These are phyloP conservation scores for Pseudopediastrum boryanum DNA, from an alignment of 139 green algal species.

Conservation along the genomic window DNA sequence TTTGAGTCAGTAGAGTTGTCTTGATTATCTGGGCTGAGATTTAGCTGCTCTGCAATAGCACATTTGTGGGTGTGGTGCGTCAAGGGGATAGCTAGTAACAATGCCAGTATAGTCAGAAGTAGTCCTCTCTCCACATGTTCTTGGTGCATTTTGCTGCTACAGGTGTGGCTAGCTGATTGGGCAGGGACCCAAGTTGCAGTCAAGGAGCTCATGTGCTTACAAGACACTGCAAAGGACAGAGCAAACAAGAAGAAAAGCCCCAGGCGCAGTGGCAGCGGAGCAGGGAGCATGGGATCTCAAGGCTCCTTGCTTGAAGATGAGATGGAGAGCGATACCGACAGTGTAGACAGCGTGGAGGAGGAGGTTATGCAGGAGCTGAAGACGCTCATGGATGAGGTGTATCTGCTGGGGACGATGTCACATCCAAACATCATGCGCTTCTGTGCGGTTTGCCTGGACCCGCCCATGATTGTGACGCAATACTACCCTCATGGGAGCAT, in stretches of 20 bases:
- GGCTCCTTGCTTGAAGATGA: too few species aligned
- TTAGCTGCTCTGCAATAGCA: too few species aligned
- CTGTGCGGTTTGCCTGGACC: conserved; percentile 62
- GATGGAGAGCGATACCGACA: not conserved
- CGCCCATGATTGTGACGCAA: conserved; percentile 68
- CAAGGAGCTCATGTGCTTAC: conserved; percentile 58
- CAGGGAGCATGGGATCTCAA: not conserved
- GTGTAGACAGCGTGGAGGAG: conserved; percentile 27
- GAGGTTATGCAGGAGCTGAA: conserved; percentile 36
- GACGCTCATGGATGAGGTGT: conserved; percentile 48
- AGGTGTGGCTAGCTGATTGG: conserved; percentile 69
- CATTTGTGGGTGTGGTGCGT: too few species aligned
- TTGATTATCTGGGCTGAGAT: too few species aligned
- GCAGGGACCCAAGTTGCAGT: conserved; percentile 58
- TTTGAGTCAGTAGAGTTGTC: too few species aligned
- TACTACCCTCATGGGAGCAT: conserved; percentile 70
- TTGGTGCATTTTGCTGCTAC: conserved; percentile 3
- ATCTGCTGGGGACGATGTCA: conserved; percentile 43
- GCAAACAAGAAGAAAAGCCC: conserved; percentile 5
- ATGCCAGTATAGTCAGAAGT: too few species aligned
- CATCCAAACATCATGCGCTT: conserved; percentile 66
- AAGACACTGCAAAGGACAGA: conserved; percentile 10
- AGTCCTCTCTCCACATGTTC: too few species aligned
- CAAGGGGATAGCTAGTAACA: too few species aligned
- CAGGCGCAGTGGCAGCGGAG: not conserved